Evolutionary conservation across 352 stramenopile species (phyloP).

Genomic region (Blastocystis sp.): DNA sequence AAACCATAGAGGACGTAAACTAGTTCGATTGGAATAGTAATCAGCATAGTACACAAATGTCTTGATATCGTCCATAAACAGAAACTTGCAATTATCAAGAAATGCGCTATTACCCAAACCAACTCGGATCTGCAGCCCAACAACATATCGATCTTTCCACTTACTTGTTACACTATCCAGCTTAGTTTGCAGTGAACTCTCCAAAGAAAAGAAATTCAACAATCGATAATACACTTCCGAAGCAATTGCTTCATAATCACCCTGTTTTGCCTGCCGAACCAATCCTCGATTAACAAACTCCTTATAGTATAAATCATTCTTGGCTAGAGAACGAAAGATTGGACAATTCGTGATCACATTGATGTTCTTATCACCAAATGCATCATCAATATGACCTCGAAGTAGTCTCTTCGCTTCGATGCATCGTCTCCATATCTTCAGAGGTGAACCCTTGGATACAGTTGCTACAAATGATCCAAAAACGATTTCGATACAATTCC

Average conservation of each 20-base stretch:
- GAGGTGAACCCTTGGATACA: background rate
- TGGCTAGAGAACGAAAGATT: background rate
- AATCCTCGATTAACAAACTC: constrained; percentile 1
- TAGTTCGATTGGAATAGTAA: constrained; percentile 33
- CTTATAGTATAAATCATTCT: constrained; percentile 50
- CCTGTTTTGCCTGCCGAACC: background rate
- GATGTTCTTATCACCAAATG: constrained; percentile 23
- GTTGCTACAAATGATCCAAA: background rate
- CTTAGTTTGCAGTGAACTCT: background rate
- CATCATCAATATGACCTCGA: background rate
- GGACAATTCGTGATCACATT: constrained; percentile 53
- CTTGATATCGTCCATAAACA: constrained; percentile 8
- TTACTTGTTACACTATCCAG: background rate
- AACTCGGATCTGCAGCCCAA: constrained; percentile 37
- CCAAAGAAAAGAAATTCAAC: constrained; percentile 47
- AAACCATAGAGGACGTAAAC: constrained; percentile 23
- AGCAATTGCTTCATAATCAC: background rate
- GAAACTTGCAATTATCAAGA: constrained; percentile 54
- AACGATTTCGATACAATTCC: background rate
- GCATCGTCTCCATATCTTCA: constrained; percentile 27
- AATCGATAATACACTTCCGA: constrained; percentile 25
- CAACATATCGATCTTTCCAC: constrained; percentile 20
- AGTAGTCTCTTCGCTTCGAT: background rate
- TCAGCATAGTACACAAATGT: constrained; percentile 42
- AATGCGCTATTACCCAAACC: constrained; percentile 43